Evolutionary conservation across 2,329 filamentous ascomycete species (phyloP), one percentile per base, ranked within the genome.

Genomic region (Bipolaris victoriae): DNA sequence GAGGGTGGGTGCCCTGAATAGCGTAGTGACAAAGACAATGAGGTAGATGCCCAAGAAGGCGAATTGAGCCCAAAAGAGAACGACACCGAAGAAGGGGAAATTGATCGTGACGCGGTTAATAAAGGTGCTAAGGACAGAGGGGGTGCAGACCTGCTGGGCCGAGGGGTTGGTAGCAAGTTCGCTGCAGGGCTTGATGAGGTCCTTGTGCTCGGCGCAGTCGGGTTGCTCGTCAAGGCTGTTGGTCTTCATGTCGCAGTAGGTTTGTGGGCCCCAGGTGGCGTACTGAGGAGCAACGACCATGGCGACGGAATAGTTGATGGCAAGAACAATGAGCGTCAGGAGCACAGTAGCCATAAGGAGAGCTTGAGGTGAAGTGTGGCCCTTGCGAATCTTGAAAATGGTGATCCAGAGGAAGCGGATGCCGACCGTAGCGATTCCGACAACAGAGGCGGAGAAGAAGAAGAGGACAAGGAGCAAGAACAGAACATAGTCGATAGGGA

Each of bases 221-320:
- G 91, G 90, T 66, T 88, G 86, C 61, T 84, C 83, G 55, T 86
- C 87, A 0, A 85, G 83, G 55, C 85, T 80, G 36, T 80, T 80
- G 2, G 88, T 84, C 33, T 87, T 82, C 62, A 89, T 87, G 68
- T 92, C 88, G 78, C 95, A 99, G 80, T 93, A 97, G 0, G 90
- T 97, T 76, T 99, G 95, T 0, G 93, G 92, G 48, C 95, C 95
- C 73, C 92, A 99, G 52, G 90, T 96, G 45, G 94, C 87, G 74
- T 99, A 99, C 72, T 98, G 93, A 1, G 95, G 95, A 5, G 92
- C 95, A n/a, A 97, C 87, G 61, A 98, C 83, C 89, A 96, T 97
- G 55, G 91, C 90, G 40, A 98, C 82, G 7, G 91, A 87, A 76
- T 98, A 99, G 79, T 98, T 97, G 76, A 96, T 89, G 33, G 91